Base-by-base conservation (phyloP, 73 alveolate genomes). In the Paramecium primaurelia region DNA sequence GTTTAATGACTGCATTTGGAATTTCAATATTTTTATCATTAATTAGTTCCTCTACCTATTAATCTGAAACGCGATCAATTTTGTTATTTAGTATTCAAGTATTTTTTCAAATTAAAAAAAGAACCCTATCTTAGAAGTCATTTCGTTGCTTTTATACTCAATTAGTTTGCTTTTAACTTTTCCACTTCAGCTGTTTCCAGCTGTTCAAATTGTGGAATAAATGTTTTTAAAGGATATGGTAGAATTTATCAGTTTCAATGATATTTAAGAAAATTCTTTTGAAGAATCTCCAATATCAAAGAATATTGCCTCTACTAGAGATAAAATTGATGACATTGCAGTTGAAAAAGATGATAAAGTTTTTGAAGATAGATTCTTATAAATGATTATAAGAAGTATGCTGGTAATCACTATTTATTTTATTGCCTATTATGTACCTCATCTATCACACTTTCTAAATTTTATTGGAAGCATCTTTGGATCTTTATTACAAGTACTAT, bases 381-480 rank as follows among this genome's bases (percentile, higher is more conserved):
- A 34, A 34, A 20, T 12, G 3, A 75, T 4, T 11, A 75, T 75
- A 14, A 75, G 88, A 40, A 75, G 42, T 11, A 12, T 40, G 30
- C 6, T 75, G 6, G n/a, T 75, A 69, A 3, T 75, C 8, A 32
- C 32, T 10, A 75, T 75, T 11, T 75, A 75, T 18, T 37, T 75
- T 37, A 40, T 75, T 36, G 88, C 88, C 1, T 75, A 75, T 75
- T 75, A 40, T 12, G 37, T 75, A 8, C 88, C 88, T 36, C 42
- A 45, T 75, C 32, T 75, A 34, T 75, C 88, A n/a, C 58, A 37
- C 40, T 75, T 75, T 40, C 10, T 75, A 6, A 75, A 75, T 75
- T 26, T 75, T 16, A 32, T 75, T 37, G 88, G 88, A 75, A 75
- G 88, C 49, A 45, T 75, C 8, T 75, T 34, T 37, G 58, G 88